Evolutionary conservation across 495 filamentous ascomycete genomes (phyloP).

Genomic region (Daldinia vernicosa): DNA sequence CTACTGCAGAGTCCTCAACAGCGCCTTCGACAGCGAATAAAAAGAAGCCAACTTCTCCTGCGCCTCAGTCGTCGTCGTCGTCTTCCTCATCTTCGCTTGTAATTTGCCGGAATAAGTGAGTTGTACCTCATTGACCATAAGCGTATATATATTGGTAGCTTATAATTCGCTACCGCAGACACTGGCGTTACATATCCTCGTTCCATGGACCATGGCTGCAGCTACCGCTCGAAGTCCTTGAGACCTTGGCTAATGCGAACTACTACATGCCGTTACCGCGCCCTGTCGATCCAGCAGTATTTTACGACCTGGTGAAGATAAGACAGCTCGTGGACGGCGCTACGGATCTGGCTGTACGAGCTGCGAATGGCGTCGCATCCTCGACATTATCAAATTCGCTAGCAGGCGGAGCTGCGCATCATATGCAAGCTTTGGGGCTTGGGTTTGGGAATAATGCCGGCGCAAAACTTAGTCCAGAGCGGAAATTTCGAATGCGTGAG

Average conservation of each 20-base stretch:
- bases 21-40: constrained; percentile 31
- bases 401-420: constrained; percentile 61
- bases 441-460: constrained; percentile 66
- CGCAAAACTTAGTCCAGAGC: constrained; percentile 74
- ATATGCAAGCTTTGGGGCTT: constrained; percentile 67
- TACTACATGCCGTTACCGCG: constrained; percentile 77
- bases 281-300: constrained; percentile 80
- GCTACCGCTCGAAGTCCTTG: constrained; percentile 80
- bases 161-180: constrained; percentile 55
- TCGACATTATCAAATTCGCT: constrained; percentile 62
- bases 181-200: constrained; percentile 84
- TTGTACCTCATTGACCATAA: constrained; percentile 17
- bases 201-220: constrained; percentile 90
- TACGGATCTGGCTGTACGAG: constrained; percentile 77
- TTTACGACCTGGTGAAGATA: constrained; percentile 85
- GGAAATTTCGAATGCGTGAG: constrained; percentile 78
- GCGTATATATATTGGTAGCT: constrained; percentile 14
- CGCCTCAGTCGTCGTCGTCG: constrained; percentile 52
- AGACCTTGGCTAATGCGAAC: constrained; percentile 78
- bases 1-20: constrained; percentile 31
- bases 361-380: constrained; percentile 73
- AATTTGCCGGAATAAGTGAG: constrained; percentile 78
- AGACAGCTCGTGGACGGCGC: constrained; percentile 79
- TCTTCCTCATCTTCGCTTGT: constrained; percentile 65
- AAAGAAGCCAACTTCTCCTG: constrained; percentile 46